Percentiles rank a stretch among this genome's conserved stretches.
phyloP scores from a whole-genome alignment of 371 early-diverging fungal species.

The Encephalitozoon romaleae region DNA sequence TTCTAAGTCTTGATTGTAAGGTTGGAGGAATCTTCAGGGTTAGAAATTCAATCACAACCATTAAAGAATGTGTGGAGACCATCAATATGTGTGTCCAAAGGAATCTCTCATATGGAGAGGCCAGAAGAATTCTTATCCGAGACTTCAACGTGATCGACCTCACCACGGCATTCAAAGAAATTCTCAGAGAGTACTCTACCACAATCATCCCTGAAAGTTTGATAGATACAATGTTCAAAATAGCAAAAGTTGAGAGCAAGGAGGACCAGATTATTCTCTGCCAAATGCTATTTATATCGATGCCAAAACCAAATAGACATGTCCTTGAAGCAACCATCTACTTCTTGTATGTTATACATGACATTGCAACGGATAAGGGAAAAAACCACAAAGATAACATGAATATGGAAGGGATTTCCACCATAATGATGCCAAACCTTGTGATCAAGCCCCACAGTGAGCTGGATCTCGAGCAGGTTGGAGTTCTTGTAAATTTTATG shows the following conservation, averaged over 20 bases:
- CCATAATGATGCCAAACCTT: conserved; percentile 56
- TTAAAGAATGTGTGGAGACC: conserved; percentile 17
- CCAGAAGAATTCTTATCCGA: conserved; percentile 17
- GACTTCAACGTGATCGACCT: conserved; percentile 46
- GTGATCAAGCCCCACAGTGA: conserved; percentile 27
- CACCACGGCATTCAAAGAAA: conserved; percentile 34
- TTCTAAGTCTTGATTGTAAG: conserved; percentile 29
- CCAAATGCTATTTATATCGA: conserved; percentile 18
- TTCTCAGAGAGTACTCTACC: conserved; percentile 33
- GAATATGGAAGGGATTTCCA: conserved; percentile 43
- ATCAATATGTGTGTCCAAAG: conserved; percentile 13
- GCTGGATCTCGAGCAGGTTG: conserved; percentile 27
- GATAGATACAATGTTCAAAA: conserved; percentile 25
- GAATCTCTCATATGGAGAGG: neutral
- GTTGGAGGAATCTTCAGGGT: conserved; percentile 50
- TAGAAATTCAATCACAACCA: conserved; percentile 6
- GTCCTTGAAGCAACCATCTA: conserved; percentile 35
- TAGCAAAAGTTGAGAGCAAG: conserved; percentile 18
- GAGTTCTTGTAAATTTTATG: conserved; percentile 35
- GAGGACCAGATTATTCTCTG: conserved; percentile 28
- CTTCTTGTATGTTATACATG: conserved; percentile 29
- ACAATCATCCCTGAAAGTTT: conserved; percentile 36
- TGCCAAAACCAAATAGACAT: conserved; percentile 49
- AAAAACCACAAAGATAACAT: conserved; percentile 24
- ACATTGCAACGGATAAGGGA: conserved; percentile 13